Base-by-base conservation (phyloP, 441 rosid species). In the Pelargonium myrrhifolium region DNA sequence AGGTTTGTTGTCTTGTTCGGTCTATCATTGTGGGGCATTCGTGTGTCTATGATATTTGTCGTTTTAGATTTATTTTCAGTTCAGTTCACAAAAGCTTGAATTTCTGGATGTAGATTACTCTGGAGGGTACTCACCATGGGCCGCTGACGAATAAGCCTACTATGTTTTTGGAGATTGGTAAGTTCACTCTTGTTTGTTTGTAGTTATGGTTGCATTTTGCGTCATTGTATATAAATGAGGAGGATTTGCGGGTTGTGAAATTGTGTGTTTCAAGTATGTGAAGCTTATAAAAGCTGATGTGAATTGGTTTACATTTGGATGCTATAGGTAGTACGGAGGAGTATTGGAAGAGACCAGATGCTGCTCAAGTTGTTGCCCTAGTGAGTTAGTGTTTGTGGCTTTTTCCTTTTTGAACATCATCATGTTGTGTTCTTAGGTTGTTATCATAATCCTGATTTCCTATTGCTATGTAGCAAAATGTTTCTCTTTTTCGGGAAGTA, bases 111-210 rank as follows among this genome's bases (percentile, higher is more conserved):
- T 56, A 93, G 97, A 80, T 93, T 66, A 90, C 97, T 68, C 76
- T 84, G 81, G 98, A 92, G 84, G 96, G 77, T 12, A 92, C 95
- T 71, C 93, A 88, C 75, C 96, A 92, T 84, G 96, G 96, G 64
- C 92, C 95, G 8, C 63, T 82, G 66, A 88, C 93, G 20, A 82
- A 43, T 68, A 87, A 83, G 65, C 96, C 89, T 14, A 86, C 96
- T 0, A 75, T 89, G 98, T 92, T 92, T 74, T 70, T 88, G 55
- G 95, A 88, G 72, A 90, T 90, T 70, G 96, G 97, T 87, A 80
- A 49, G 62, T 53, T 65, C 21, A 10, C 14, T 11, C n/a, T 20
- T 39, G 39, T 10, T 62, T n/a, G 39, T 39, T 9, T 65, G 6
- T 22, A 10, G 24, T 65, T 56, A 35, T 18, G 17, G 10, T 64